Evolutionary conservation across 306 rosid species (phyloP), one percentile per base, ranked within the genome.

Genomic region (Vigna angularis): DNA sequence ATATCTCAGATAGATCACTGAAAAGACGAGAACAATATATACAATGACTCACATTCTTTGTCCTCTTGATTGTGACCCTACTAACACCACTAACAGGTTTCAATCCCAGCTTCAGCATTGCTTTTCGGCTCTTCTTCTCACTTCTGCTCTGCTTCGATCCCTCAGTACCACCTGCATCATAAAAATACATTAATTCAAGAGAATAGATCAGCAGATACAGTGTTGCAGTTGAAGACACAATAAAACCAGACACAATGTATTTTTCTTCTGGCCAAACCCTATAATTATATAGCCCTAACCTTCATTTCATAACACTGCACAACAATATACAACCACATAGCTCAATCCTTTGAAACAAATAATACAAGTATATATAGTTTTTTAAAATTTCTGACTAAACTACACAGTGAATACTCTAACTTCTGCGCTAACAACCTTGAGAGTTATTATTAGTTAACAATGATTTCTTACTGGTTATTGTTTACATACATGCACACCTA

Each of bases 61-160:
- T 88, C 82, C 96, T 93, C 71, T 93, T 93, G 86, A 93, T 90
- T 75, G 98, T 93, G 65, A 96, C 98, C 58, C 99, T 85, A 79
- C 94, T 91, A 71, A 96, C 98, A 53, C 99, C 98, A 0, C 91
- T 87, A 32, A 93, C 92, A 17, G 97, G 94, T 71, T 90, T 91
- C 90, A 96, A 86, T 15, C 99, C 99, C 14, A 96, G 88, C 88
- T 96, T 93, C 91, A 96, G 49, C 98, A 96, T 91, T 13, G 98
- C 99, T 78, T 96, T 96, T 51, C 98, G 87, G 69, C 98, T 96
- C 90, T 96, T 96, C 88, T 96, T 96, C 86, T 96, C 99, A 10
- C 98, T 96, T 84, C 98, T 85, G 91, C 97, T 96, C 83, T 96
- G 99, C 83, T 96, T 96, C 17, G 96, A 90, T 73, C 91, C 86